These are phyloP conservation scores for Verruconis gallopava DNA, from an alignment of 2,329 filamentous ascomycete genomes.

Conservation along the genomic window DNA sequence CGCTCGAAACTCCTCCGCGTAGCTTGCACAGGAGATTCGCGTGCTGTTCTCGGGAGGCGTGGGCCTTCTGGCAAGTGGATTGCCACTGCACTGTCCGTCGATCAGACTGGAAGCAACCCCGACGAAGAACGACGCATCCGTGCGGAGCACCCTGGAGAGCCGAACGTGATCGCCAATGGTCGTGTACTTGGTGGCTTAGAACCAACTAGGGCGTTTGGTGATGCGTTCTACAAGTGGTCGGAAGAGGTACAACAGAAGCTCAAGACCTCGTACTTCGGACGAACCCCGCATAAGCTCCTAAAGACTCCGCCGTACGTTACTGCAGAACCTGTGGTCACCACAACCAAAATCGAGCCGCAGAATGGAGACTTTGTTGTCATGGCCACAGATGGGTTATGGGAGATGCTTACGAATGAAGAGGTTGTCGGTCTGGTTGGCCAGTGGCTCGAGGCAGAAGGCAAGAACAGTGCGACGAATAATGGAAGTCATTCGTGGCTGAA, in stretches of 20 bases:
- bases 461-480: constrained; percentile 19
- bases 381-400: constrained; percentile 94
- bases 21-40: constrained; percentile 91
- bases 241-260: constrained; percentile 71
- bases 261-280: constrained; percentile 76
- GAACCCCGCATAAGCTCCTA: constrained; percentile 60
- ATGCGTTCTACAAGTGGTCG: constrained; percentile 95
- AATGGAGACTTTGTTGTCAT: constrained; percentile 92
- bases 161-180: constrained; percentile 75
- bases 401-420: constrained; percentile 98
- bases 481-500: constrained; percentile 51
- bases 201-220: constrained; percentile 86
- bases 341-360: constrained; percentile 77
- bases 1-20: constrained; percentile 78
- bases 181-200: constrained; percentile 86
- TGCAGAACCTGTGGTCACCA: constrained; percentile 87
- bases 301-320: constrained; percentile 95
- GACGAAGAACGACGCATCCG: constrained; percentile 74
- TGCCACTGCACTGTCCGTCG: constrained; percentile 76
- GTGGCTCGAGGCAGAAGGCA: constrained; percentile 66
- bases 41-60: constrained; percentile 78
- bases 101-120: constrained; percentile 84
- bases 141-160: constrained; percentile 77
- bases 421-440: constrained; percentile 92
- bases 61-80: constrained; percentile 76